Evolutionary conservation across 495 filamentous ascomycete species (phyloP).

Genomic region (Paragyromitra xinjiangensis): DNA sequence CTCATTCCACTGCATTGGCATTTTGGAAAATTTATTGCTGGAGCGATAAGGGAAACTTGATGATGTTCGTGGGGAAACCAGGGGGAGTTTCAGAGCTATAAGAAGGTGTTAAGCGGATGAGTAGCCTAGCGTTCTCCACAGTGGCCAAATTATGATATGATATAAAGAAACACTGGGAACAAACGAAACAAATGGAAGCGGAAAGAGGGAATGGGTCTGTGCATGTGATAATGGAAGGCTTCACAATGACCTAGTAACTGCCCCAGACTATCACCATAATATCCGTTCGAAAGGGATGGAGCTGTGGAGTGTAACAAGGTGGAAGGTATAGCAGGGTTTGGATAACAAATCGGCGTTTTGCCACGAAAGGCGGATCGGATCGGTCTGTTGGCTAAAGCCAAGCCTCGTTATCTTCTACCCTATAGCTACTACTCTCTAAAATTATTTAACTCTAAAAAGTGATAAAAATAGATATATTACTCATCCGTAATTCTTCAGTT

Average conservation of each 20-base stretch:
- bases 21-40: constrained; percentile 19
- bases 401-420: no score
- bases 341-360: neutral
- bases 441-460: no score
- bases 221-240: constrained; percentile 7
- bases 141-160: constrained; percentile 3
- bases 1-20: constrained; percentile 58
- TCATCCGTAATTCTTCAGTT: neutral
- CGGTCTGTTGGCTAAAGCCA: no score
- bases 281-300: neutral
- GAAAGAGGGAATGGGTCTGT: constrained; percentile 24
- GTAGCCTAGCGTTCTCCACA: neutral
- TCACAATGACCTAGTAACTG: neutral
- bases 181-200: constrained; percentile 16
- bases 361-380: no score
- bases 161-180: constrained; percentile 33
- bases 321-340: neutral
- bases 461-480: neutral
- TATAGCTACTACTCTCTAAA: no score
- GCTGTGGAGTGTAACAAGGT: neutral
- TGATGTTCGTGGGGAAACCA: constrained; percentile 3
- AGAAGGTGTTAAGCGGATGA: constrained; percentile 1
- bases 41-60: neutral
- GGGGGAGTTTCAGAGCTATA: constrained; percentile 20
- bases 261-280: neutral